Base-by-base conservation (phyloP, 1,284 basidiomycete genomes). In the Inonotus obliquus region DNA sequence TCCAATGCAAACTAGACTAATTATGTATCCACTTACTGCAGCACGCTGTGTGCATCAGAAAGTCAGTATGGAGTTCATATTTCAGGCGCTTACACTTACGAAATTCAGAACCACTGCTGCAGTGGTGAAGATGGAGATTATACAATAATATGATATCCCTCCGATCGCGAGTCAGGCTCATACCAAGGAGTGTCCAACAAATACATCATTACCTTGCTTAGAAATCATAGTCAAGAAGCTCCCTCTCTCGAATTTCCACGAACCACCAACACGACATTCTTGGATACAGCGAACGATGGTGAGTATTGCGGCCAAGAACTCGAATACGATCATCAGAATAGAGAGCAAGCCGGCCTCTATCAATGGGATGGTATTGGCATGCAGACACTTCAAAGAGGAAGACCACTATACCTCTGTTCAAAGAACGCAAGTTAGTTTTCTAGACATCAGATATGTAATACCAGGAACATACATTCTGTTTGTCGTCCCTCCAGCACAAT, bases 211-310 rank as follows among this genome's bases (percentile, higher is more conserved):
- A 73, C 73, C 73, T 67, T 74, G 73, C 54, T 74, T 69, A 9
- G 71, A 59, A 10, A 75, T 60, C 19, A 73, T 64, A 55, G 69
- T 70, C 9, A 67, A 64, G 27, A 75, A 67, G 2, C 70, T 68
- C 39, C 67, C 63, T 54, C 63, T 67, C 47, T 70, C 66, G 11
- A 63, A 52, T 39, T 65, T 61, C 55, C 58, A 21, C 5, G 65
- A 35, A 1, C 70, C 70, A 14, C 66, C 59, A 1, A 60, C 65
- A n/a, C 57, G 58, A 17, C 73, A 56, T 4, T 72, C 66, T 66
- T 73, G 71, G 4, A 72, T 55, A 57, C 69, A 68, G 52, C 73
- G 68, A n/a, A 69, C 45, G 17, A 69, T 68, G 32, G 73, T 74
- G 11, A 74, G 62, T 1, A 67, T 54, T 2, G 70, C 67, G 7